Evolutionary conservation across 352 stramenopile genomes (phyloP).

Genomic region (Globisporangium mamillatum): DNA sequence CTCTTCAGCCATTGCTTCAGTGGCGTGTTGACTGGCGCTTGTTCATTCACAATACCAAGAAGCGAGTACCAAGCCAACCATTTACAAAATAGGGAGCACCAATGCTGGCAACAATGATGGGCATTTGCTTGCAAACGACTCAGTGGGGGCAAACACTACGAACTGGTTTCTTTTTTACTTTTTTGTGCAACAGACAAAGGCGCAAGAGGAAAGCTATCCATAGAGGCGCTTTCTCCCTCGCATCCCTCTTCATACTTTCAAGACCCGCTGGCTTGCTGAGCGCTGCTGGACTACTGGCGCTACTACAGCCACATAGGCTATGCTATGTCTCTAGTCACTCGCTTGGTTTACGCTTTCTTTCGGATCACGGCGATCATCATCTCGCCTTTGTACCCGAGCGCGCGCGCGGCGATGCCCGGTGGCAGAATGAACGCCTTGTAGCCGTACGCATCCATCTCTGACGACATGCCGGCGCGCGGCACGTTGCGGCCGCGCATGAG

Average conservation of each 20-base stretch:
- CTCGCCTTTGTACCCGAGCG: conserved; percentile 68
- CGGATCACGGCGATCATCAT: conserved; percentile 72
- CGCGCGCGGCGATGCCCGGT: conserved; percentile 52
- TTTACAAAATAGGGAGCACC: neutral
- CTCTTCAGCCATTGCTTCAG: neutral
- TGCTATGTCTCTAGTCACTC: neutral
- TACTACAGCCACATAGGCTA: neutral
- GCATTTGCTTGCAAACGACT: neutral
- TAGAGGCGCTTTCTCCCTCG: too few relatives aligned
- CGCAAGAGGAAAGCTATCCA: too few relatives aligned
- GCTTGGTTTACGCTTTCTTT: conserved; percentile 11
- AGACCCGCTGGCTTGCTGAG: neutral
- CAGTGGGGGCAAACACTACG: neutral
- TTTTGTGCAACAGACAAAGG: conserved; percentile 4
- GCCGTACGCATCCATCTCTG: conserved; percentile 58
- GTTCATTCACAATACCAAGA: neutral
- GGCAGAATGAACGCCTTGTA: conserved; percentile 81
- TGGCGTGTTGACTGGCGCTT: too few relatives aligned
- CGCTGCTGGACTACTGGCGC: neutral
- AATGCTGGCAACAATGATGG: neutral
- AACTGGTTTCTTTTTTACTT: neutral
- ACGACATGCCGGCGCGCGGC: conserved; percentile 46
- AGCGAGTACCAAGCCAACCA: neutral
- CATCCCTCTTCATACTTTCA: neutral
- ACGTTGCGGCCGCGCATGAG: conserved; percentile 50